These are phyloP conservation scores for Paraphoma chrysanthemicola DNA, from an alignment of 2,329 filamentous ascomycete species.

Conservation along the genomic window DNA sequence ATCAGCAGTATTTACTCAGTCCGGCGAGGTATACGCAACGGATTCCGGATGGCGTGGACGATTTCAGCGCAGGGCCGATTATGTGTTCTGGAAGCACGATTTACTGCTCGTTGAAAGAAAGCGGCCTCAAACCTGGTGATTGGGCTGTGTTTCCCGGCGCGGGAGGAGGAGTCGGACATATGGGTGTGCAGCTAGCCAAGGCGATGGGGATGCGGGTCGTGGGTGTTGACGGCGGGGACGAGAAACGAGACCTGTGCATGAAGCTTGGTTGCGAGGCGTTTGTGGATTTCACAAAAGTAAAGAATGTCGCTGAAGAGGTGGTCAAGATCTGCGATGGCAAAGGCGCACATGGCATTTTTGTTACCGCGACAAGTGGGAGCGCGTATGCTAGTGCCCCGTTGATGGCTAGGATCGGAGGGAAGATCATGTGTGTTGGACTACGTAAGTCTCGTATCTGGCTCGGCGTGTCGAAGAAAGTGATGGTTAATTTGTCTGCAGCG, in stretches of 20 bases:
- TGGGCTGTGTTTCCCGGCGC: constrained; percentile 62
- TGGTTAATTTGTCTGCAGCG: constrained; percentile 31
- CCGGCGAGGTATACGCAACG: constrained; percentile 60
- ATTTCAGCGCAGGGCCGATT: constrained; percentile 61
- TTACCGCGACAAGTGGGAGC: constrained; percentile 30
- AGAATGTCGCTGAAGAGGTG: constrained; percentile 34
- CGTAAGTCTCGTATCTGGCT: constrained; percentile 38
- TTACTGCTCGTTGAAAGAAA: constrained; percentile 60
- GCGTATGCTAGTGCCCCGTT: constrained; percentile 28
- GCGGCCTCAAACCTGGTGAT: constrained; percentile 55
- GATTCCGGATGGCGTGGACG: constrained; percentile 61
- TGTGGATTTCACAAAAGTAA: constrained; percentile 36
- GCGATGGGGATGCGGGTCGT: constrained; percentile 41
- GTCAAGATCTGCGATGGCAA: constrained; percentile 34
- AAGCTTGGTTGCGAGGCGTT: constrained; percentile 36
- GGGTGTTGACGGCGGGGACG: constrained; percentile 34
- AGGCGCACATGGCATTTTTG: constrained; percentile 42
- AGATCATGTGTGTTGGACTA: constrained; percentile 59
- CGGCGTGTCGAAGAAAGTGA: too few relatives aligned
- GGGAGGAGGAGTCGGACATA: constrained; percentile 62
- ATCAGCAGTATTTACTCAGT: constrained; percentile 54
- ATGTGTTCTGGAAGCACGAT: constrained; percentile 65
- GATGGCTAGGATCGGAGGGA: constrained; percentile 54
- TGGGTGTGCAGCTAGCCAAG: constrained; percentile 56
- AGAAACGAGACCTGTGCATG: constrained; percentile 31